These are phyloP conservation scores for Saccharomyces hybrid DNA, from an alignment of 1,139 yeast genomes.

Conservation along the genomic window DNA sequence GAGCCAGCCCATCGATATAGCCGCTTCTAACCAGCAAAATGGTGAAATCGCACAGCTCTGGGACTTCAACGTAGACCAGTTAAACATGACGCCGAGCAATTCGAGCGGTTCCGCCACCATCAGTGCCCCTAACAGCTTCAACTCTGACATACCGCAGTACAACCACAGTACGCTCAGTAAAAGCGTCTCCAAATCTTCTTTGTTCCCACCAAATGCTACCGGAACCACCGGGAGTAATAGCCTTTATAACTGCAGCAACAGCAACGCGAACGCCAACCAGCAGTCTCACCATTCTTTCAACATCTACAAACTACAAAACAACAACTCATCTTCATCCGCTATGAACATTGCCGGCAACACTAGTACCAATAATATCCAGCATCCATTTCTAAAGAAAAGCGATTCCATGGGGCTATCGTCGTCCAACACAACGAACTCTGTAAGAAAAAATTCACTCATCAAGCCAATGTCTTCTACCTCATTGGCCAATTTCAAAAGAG, in stretches of 20 bases:
- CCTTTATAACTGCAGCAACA: neutral
- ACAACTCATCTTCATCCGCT: neutral
- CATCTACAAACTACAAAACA: neutral
- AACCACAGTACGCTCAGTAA: neutral
- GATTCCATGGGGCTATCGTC: slow-evolving; percentile 13
- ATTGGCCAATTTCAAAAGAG: slow-evolving; percentile 24
- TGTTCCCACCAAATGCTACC: neutral
- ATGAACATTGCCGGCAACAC: neutral
- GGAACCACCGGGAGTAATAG: neutral
- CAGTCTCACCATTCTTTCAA: neutral
- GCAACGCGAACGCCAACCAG: neutral
- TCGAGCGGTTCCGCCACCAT: slow-evolving; percentile 33
- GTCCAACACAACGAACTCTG: slow-evolving; percentile 22
- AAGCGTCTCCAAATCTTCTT: neutral
- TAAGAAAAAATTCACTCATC: slow-evolving; percentile 25
- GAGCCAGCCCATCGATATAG: slow-evolving; percentile 9
- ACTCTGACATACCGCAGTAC: slow-evolving; percentile 17
- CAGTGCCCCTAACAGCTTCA: slow-evolving; percentile 31
- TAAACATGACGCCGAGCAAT: slow-evolving; percentile 31
- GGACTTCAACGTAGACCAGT: slow-evolving; percentile 31
- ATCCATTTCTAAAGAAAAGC: slow-evolving; percentile 1
- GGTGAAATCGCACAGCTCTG: slow-evolving; percentile 34
- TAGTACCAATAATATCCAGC: slow-evolving; percentile 3
- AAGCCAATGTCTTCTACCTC: slow-evolving; percentile 28
- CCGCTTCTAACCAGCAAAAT: slow-evolving; percentile 25